Base-by-base conservation (phyloP, 768 basidiomycete genomes). In the Trametes elegans region DNA sequence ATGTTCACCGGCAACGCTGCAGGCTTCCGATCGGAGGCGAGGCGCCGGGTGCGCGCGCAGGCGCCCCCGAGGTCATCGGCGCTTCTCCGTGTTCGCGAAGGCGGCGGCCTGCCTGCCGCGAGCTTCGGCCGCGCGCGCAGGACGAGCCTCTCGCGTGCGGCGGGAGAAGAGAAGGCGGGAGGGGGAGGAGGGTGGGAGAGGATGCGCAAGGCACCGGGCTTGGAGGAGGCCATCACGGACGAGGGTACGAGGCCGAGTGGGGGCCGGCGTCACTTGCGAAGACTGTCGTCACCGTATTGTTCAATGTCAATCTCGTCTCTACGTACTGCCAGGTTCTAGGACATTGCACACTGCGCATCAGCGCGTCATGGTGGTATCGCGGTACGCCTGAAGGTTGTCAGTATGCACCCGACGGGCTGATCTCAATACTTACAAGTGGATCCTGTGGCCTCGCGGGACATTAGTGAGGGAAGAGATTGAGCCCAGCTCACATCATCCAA, bases 1-100 rank as follows among this genome's bases (percentile, higher is more conserved):
- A 44, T 57, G 40, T 51, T 57, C 49, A 44, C 49, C 55, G 55
- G 55, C 18, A n/a, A 36, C 42, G 35, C 49, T 49, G 19, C 32
- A 43, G 9, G 49, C 43, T 43, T 50, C 55, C 55, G 49, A 57
- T 57, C 55, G 55, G 55, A 57, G 14, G 34, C 34, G 43, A 32
- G n/a, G 31, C 41, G 55, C 42, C 41, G 41, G 41, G 28, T 39
- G 45, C 18, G 19, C 45, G 32, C 29, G 36, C 13, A 34, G 43
- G 47, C 42, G 36, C 27, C 29, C 23, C 18, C 40, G 53, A 42
- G 41, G 53, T 18, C 47, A 14, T 21, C 21, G 13, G 21, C 19
- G 52, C n/a, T 27, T 27, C 38, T 39, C 34, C 36, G 11, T 14
- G 16, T 7, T 6, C 38, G 38, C 44, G 26, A 28, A 28, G 19